phyloP scores from a whole-genome alignment of 352 stramenopile species.

The Paralagenidium karlingii region DNA sequence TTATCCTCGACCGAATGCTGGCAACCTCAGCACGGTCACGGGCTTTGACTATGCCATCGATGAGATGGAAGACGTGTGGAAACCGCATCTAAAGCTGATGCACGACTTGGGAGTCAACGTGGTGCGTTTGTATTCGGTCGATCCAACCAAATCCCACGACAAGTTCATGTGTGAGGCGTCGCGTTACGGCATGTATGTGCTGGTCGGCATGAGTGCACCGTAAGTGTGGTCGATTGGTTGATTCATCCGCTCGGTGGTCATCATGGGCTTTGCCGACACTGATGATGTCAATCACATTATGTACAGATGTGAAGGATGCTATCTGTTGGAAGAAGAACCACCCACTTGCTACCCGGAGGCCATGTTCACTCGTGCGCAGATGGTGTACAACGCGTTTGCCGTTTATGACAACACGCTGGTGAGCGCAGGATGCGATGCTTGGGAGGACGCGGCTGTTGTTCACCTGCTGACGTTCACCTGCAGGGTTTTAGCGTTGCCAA shows the following conservation, averaged over 20 bases:
- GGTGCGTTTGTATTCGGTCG: conserved; percentile 48
- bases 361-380: conserved; percentile 37
- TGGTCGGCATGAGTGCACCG: conserved; percentile 45
- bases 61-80: conserved; percentile 41
- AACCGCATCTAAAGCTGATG: conserved; percentile 30
- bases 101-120: conserved; percentile 48
- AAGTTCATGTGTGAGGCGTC: conserved; percentile 68
- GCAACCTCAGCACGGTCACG: conserved; percentile 26
- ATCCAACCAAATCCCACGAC: conserved; percentile 46
- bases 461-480: no score
- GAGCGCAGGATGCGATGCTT: no score
- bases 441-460: no score
- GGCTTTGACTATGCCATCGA: conserved; percentile 57
- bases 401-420: conserved; percentile 58
- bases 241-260: no score
- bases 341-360: conserved; percentile 33
- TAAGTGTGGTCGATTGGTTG: no score
- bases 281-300: no score
- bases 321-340: conserved; percentile 21
- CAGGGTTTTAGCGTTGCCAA: conserved; percentile 53
- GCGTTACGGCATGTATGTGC: conserved; percentile 55
- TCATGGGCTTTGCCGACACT: no score
- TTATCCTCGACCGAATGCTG: conserved; percentile 48
- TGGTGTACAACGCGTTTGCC: conserved; percentile 59
- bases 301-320: conserved; percentile 42